Evolutionary conservation across 2,329 filamentous ascomycete species (phyloP).

Genomic region (Xylariaceae sp.): DNA sequence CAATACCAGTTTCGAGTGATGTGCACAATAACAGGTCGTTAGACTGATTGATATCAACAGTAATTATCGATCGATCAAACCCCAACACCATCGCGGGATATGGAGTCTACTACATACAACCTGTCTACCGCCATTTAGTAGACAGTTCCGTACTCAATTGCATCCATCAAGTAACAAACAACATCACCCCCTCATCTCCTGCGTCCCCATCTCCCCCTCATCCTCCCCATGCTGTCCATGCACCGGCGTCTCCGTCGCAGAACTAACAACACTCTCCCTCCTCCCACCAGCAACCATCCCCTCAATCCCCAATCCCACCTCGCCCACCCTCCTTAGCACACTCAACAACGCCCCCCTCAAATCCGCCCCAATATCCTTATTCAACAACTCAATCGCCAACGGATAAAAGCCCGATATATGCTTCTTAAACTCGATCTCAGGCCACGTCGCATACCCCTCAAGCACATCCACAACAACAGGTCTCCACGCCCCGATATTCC

Average conservation of each 20-base stretch:
- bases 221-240: constrained; percentile 21
- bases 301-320: constrained; percentile 59
- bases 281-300: constrained; percentile 33
- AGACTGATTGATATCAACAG: too few species aligned
- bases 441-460: constrained; percentile 85
- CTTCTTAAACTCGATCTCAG: constrained; percentile 69
- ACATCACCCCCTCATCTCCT: constrained; percentile 10
- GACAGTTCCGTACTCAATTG: neutral
- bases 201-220: constrained; percentile 22
- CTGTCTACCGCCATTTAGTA: too few species aligned
- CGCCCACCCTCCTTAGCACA: constrained; percentile 76
- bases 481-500: constrained; percentile 95
- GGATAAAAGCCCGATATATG: constrained; percentile 84
- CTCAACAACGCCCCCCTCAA: constrained; percentile 72
- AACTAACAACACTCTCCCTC: constrained; percentile 40
- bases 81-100: too few species aligned
- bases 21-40: too few species aligned
- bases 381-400: constrained; percentile 73
- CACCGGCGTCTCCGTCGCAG: constrained; percentile 17
- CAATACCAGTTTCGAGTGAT: too few species aligned
- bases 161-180: neutral
- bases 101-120: too few species aligned
- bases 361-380: constrained; percentile 74
- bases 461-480: constrained; percentile 96
- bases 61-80: too few species aligned